These are phyloP conservation scores for Acanthamoeba royreba DNA, from an alignment of 208 protist species.

Conservation along the genomic window DNA sequence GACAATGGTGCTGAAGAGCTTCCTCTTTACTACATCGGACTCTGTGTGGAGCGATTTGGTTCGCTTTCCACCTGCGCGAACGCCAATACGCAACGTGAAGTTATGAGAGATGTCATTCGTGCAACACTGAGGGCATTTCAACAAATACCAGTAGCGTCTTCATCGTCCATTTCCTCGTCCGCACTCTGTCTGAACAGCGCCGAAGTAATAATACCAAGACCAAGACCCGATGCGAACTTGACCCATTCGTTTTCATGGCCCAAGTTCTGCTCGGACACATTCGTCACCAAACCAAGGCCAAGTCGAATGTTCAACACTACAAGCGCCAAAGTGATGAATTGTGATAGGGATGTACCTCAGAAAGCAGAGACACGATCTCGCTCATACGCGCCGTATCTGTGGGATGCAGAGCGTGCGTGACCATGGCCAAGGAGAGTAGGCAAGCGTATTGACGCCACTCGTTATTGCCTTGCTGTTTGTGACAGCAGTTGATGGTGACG, in stretches of 20 bases:
- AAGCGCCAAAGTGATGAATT: background rate
- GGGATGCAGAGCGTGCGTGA: constrained; percentile 25
- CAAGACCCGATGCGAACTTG: background rate
- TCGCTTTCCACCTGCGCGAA: background rate
- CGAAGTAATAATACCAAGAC: background rate
- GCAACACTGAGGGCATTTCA: background rate
- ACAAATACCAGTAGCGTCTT: background rate
- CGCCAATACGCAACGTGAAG: background rate
- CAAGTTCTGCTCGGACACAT: no score
- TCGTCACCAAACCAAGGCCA: no score
- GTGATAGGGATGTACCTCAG: background rate
- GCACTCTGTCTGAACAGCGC: background rate
- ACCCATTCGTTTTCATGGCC: constrained; percentile 16
- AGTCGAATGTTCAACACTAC: no score
- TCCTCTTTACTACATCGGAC: background rate
- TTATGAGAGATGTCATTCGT: background rate
- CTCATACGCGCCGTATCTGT: background rate
- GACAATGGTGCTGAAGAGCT: background rate
- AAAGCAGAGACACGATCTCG: background rate
- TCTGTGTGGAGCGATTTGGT: constrained; percentile 1
- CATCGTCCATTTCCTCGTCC: background rate
- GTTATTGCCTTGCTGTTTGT: background rate
- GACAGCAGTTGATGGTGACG: background rate
- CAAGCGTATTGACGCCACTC: background rate
- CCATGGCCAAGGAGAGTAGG: background rate